Evolutionary conservation across 2,329 filamentous ascomycete species (phyloP).

Genomic region (Dothidotthia symphoricarpi): DNA sequence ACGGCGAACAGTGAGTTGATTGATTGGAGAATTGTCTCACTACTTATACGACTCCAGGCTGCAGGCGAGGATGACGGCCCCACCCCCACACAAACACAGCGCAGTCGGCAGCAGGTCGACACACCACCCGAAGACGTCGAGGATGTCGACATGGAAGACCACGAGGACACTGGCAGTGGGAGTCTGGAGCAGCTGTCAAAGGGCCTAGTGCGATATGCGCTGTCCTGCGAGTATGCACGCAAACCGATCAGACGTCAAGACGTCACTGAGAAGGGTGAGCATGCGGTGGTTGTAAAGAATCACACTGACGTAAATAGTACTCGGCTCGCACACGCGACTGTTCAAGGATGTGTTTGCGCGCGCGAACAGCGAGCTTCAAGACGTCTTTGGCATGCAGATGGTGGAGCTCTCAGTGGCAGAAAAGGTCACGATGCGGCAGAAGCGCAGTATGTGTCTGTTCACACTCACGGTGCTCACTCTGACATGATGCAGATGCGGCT

Average conservation of each 20-base stretch:
- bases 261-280: constrained; percentile 53
- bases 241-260: constrained; percentile 58
- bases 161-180: constrained; percentile 29
- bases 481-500: constrained; percentile 49
- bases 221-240: constrained; percentile 61
- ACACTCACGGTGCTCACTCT: neutral
- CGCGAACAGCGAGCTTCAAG: constrained; percentile 69
- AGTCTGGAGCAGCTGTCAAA: constrained; percentile 53
- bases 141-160: constrained; percentile 13
- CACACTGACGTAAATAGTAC: constrained; percentile 50
- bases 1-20: constrained; percentile 3
- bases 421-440: constrained; percentile 75
- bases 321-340: constrained; percentile 64
- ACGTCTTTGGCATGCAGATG: constrained; percentile 89
- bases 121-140: constrained; percentile 24
- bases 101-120: constrained; percentile 15
- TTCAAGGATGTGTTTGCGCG: constrained; percentile 76
- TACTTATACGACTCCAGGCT: constrained; percentile 9
- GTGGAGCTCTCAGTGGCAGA: constrained; percentile 77
- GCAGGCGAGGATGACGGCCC: constrained; percentile 15
- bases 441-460: constrained; percentile 59
- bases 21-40: no score
- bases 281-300: no score
- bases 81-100: constrained; percentile 20
- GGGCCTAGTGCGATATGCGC: constrained; percentile 60